phyloP scores from a whole-genome alignment of 2,329 filamentous ascomycete genomes.

The Penicillium concentricum region DNA sequence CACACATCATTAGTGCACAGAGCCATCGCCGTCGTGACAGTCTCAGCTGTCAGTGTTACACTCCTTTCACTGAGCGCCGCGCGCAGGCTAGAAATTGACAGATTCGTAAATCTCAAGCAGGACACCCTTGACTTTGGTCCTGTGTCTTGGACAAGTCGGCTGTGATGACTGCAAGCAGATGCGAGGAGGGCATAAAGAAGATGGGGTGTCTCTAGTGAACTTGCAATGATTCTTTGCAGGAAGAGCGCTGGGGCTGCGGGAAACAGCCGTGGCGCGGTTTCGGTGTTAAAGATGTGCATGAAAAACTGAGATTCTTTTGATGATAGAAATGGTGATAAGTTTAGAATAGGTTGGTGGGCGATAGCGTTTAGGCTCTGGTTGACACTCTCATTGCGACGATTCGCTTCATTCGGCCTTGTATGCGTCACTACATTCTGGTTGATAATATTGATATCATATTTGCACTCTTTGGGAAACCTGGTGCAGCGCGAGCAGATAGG shows the following conservation, averaged over 20 bases:
- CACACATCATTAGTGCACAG: slow-evolving; percentile 37
- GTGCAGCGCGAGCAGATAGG: slow-evolving; percentile 29
- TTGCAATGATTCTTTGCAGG: slow-evolving; percentile 24
- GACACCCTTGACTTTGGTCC: slow-evolving; percentile 12
- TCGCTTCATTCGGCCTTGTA: background rate
- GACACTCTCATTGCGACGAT: background rate
- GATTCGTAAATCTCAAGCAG: slow-evolving; percentile 28
- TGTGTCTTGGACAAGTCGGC: slow-evolving; percentile 23
- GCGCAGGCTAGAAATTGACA: slow-evolving; percentile 26
- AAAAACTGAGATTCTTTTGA: slow-evolving; percentile 24
- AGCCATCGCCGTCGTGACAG: slow-evolving; percentile 29
- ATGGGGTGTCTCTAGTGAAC: slow-evolving; percentile 26
- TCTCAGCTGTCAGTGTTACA: slow-evolving; percentile 21
- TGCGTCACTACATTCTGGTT: slow-evolving; percentile 2
- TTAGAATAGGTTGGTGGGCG: slow-evolving; percentile 15
- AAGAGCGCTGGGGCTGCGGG: slow-evolving; percentile 27
- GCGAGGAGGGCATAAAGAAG: slow-evolving; percentile 31
- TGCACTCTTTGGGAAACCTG: slow-evolving; percentile 25
- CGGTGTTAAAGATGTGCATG: slow-evolving; percentile 26
- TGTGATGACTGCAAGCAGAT: slow-evolving; percentile 29
- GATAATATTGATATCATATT: slow-evolving; percentile 26
- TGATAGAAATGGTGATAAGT: slow-evolving; percentile 19
- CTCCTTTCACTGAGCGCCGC: slow-evolving; percentile 15
- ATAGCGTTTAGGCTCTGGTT: background rate
- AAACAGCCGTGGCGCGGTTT: slow-evolving; percentile 29